Conservation (phyloP, 2,329 filamentous ascomycete genomes). For the Orbilia ellipsospora region DNA sequence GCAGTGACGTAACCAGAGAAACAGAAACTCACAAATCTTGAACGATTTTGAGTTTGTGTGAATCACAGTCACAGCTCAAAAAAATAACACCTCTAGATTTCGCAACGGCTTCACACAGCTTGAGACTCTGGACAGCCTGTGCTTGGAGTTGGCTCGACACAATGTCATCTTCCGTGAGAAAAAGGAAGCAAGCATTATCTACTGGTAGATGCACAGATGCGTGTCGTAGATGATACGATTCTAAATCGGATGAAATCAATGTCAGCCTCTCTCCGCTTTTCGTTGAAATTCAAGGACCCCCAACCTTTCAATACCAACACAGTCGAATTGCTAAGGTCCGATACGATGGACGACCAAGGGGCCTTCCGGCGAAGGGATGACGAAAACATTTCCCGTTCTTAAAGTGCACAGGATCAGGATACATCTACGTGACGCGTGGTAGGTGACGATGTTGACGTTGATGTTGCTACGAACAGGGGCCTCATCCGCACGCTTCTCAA, state of each 20-base stretch:
- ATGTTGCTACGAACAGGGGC: neutral
- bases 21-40: constrained; percentile 11
- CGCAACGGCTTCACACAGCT: constrained; percentile 21
- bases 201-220: constrained; percentile 36
- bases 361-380: constrained; percentile 31
- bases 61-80: constrained; percentile 2
- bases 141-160: constrained; percentile 19
- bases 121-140: constrained; percentile 16
- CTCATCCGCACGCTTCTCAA: neutral
- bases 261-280: neutral
- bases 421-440: neutral
- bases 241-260: neutral
- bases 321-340: constrained; percentile 20
- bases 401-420: neutral
- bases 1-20: neutral
- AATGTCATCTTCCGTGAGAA: constrained; percentile 34
- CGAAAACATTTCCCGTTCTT: constrained; percentile 27
- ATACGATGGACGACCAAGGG: constrained; percentile 34
- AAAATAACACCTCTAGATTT: constrained; percentile 29
- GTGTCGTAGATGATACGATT: constrained; percentile 31
- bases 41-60: neutral
- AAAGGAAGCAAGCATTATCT: constrained; percentile 40
- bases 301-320: constrained; percentile 34
- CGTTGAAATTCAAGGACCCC: neutral
- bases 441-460: neutral